Evolutionary conservation across 129 eudicot species (phyloP).

Genomic region (Escallonia rubra): DNA sequence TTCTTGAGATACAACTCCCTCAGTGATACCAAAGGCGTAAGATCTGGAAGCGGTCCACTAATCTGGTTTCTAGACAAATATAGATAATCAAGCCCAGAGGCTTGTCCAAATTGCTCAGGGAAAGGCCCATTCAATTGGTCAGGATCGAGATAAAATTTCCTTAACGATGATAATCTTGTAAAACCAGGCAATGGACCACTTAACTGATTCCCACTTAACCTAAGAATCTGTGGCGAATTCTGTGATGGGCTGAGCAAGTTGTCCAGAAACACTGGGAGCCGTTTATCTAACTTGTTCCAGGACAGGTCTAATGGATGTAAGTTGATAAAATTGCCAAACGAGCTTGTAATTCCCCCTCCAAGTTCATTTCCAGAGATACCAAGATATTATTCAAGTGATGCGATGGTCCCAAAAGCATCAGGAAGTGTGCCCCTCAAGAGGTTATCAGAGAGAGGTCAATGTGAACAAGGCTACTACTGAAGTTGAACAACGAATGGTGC

Average conservation of each 20-base stretch:
- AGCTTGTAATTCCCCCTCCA: conserved; percentile 21
- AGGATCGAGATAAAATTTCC: conserved; percentile 11
- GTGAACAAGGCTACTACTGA: too few species aligned
- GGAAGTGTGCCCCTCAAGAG: too few species aligned
- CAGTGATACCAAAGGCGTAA: too few species aligned
- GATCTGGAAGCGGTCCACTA: too few species aligned
- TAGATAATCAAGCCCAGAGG: conserved; percentile 24
- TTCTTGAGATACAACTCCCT: too few species aligned
- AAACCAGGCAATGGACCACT: conserved; percentile 26
- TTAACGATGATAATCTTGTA: conserved; percentile 19
- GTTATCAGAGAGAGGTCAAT: too few species aligned
- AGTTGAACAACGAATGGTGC: too few species aligned
- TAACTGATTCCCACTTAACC: conserved; percentile 20
- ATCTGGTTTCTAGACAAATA: too few species aligned
- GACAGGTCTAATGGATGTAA: conserved; percentile 19
- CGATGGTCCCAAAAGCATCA: too few species aligned
- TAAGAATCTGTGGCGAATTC: conserved; percentile 16
- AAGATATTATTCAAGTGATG: too few species aligned
- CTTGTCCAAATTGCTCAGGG: conserved; percentile 18
- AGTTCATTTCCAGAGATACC: conserved; percentile 18
- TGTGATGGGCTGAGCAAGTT: neutral
- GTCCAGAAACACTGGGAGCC: conserved; percentile 13
- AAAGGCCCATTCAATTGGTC: conserved; percentile 35
- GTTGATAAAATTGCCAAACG: conserved; percentile 17
- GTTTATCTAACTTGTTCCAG: conserved; percentile 19